Percentiles rank a stretch among this genome's conserved stretches.
These are phyloP conservation scores for Tubosaeta brunneosetosa DNA, from an alignment of 768 basidiomycete species.

Conservation along the genomic window DNA sequence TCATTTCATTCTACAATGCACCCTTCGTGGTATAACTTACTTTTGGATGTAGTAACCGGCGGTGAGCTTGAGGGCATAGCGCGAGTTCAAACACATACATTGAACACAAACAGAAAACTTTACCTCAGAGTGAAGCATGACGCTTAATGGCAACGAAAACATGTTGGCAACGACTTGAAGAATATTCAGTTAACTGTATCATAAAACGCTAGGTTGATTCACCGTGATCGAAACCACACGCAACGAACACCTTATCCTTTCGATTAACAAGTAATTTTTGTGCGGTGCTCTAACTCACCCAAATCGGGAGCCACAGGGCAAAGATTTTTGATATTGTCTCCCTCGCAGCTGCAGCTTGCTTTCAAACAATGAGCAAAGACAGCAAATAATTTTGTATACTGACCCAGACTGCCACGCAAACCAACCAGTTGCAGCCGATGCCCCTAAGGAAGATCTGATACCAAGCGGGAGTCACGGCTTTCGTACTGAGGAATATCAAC, in stretches of 20 bases:
- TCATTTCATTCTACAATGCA: neutral
- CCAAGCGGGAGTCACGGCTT: conserved; percentile 63
- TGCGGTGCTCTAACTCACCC: conserved; percentile 40
- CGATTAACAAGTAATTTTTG: neutral
- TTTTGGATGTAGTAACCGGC: conserved; percentile 60
- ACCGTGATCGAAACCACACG: conserved; percentile 71
- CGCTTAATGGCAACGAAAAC: conserved; percentile 67
- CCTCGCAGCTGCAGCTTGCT: conserved; percentile 67
- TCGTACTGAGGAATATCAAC: conserved; percentile 38
- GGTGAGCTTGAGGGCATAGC: conserved; percentile 16
- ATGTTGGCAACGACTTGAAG: conserved; percentile 64
- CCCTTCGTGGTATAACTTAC: conserved; percentile 32
- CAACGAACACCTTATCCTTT: conserved; percentile 54
- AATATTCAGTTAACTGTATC: neutral
- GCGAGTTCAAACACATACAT: neutral
- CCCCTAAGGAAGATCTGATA: conserved; percentile 70
- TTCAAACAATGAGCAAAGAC: conserved; percentile 5
- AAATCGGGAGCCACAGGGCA: conserved; percentile 70
- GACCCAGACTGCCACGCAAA: conserved; percentile 71
- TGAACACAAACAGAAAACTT: conserved; percentile 21
- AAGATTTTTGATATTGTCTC: conserved; percentile 70
- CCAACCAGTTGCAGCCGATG: conserved; percentile 76
- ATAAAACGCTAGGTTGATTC: conserved; percentile 9
- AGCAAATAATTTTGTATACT: conserved; percentile 17
- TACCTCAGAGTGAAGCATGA: conserved; percentile 66